A percentile compares a stretch with the other conserved stretches of the same genome.
These are phyloP conservation scores for Astrothelium subdiscretum DNA, from an alignment of 495 filamentous ascomycete genomes.

Conservation along the genomic window DNA sequence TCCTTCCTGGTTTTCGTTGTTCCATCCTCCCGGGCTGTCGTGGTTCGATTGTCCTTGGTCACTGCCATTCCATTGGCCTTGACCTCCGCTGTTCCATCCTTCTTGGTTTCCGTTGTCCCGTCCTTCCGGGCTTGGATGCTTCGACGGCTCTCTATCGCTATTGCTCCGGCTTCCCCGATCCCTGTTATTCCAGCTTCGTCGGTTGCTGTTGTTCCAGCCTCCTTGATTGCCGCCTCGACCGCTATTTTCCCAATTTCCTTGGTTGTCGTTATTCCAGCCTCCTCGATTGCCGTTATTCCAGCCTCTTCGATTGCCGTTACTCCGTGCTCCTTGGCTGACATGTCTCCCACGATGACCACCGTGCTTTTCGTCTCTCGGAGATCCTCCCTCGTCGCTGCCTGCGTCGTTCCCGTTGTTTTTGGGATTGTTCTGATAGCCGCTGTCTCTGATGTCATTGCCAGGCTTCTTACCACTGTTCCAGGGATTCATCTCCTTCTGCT, in stretches of 20 bases:
- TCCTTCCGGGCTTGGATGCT: not conserved
- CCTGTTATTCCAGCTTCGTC: not conserved
- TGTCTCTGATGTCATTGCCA: no score
- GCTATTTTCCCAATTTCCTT: not conserved
- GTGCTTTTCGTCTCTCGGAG: not conserved
- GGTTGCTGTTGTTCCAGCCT: not conserved
- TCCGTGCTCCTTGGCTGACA: not conserved
- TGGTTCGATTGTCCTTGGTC: not conserved
- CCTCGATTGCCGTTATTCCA: not conserved
- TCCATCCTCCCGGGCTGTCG: not conserved
- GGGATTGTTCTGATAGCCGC: not conserved
- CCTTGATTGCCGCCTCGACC: not conserved
- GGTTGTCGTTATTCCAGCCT: not conserved
- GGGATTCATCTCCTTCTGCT: not conserved
- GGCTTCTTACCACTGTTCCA: not conserved
- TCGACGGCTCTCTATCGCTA: not conserved
- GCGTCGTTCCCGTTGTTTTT: not conserved
- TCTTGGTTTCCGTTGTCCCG: not conserved
- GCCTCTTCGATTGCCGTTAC: not conserved
- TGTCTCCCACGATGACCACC: not conserved
- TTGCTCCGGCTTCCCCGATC: conserved; percentile 4
- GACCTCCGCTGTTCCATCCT: not conserved
- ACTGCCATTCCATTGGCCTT: not conserved
- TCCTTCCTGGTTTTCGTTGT: not conserved
- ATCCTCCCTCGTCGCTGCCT: not conserved